Conservation (phyloP, 148 eudicot genomes). For the Vaccinium darrowii region DNA sequence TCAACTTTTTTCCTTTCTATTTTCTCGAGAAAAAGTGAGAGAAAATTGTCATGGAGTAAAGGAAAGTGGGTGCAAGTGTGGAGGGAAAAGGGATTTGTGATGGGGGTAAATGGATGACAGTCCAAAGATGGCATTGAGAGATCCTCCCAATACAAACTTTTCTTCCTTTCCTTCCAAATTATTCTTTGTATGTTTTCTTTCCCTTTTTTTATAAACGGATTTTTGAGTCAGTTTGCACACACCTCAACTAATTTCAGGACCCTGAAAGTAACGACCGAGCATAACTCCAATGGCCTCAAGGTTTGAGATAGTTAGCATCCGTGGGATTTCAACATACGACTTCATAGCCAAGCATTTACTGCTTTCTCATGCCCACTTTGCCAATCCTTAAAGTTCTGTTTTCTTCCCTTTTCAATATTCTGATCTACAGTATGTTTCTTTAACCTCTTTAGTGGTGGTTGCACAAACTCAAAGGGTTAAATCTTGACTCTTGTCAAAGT, state of each 20-base stretch:
- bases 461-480: constrained; percentile 23
- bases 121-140: constrained; percentile 29
- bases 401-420: constrained; percentile 5
- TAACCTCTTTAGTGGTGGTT: constrained; percentile 1
- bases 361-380: too few species aligned
- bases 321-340: too few species aligned
- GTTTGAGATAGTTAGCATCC: too few species aligned
- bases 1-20: constrained; percentile 13
- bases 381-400: neutral
- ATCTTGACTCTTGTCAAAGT: constrained; percentile 27
- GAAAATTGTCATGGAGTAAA: constrained; percentile 25
- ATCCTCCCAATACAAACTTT: constrained; percentile 20
- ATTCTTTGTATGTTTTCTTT: neutral
- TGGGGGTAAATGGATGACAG: constrained; percentile 32
- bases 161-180: constrained; percentile 17
- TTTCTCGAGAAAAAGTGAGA: constrained; percentile 14
- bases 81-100: constrained; percentile 21
- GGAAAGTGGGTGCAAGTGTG: constrained; percentile 33
- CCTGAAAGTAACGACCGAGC: too few species aligned
- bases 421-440: neutral
- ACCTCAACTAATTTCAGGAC: too few species aligned
- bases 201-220: too few species aligned
- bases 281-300: too few species aligned
- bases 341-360: too few species aligned
- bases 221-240: too few species aligned